Conservation (phyloP, 2,329 filamentous ascomycete genomes). For the Cephalotrichum gorgonifer region DNA sequence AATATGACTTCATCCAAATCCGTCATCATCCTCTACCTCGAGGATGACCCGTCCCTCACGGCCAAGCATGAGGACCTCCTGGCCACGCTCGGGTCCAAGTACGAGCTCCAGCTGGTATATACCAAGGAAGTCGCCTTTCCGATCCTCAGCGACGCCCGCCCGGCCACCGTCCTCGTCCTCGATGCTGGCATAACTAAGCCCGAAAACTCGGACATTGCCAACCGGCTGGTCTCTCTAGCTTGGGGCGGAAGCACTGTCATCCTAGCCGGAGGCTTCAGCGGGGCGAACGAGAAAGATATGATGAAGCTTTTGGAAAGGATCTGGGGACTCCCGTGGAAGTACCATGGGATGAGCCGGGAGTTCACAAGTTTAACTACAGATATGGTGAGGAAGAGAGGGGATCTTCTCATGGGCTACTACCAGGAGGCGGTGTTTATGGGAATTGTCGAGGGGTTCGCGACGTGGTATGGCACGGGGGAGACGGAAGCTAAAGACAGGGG, state of each 20-base stretch:
- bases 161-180: neutral
- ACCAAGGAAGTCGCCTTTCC: neutral
- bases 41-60: neutral
- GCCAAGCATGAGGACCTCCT: neutral
- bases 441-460: neutral
- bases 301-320: neutral
- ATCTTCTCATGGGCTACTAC: neutral
- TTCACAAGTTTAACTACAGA: neutral
- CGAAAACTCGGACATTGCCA: neutral
- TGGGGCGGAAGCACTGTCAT: neutral
- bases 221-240: neutral
- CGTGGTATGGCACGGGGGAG: neutral
- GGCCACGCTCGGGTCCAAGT: neutral
- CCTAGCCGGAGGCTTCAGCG: neutral
- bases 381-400: neutral
- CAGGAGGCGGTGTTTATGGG: neutral
- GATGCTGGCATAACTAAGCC: neutral
- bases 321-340: neutral
- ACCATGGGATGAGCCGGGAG: neutral
- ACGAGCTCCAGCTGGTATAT: neutral
- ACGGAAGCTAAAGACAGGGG: neutral
- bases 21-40: neutral
- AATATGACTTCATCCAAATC: neutral
- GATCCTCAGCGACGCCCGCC: neutral
- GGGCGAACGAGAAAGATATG: neutral